Conservation (phyloP, 148 eudicot genomes). For the Polygonum aviculare region DNA sequence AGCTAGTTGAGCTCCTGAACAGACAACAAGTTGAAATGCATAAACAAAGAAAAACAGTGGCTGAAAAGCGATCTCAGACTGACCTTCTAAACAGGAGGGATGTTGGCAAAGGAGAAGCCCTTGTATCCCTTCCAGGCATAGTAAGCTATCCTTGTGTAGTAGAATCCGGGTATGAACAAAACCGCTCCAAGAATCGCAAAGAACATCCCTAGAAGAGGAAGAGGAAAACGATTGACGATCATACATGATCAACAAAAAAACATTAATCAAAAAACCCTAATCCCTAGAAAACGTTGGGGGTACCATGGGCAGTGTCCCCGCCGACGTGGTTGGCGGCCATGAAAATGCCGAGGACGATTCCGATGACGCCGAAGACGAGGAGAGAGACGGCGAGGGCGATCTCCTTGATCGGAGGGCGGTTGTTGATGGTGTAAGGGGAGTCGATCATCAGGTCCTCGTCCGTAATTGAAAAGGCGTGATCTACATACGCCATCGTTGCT, state of each 20-base stretch:
- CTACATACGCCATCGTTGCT: constrained; percentile 80
- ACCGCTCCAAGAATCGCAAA: constrained; percentile 75
- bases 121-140: constrained; percentile 96
- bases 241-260: too few relatives aligned
- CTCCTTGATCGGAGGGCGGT: constrained; percentile 79
- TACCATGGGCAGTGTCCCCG: constrained; percentile 88
- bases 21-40: background rate
- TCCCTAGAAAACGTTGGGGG: background rate
- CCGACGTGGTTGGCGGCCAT: constrained; percentile 74
- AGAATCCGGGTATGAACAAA: constrained; percentile 89
- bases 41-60: background rate
- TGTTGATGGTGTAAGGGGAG: constrained; percentile 44
- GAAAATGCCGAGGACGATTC: constrained; percentile 51
- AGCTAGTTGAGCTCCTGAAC: background rate
- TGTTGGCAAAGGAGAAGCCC: constrained; percentile 91
- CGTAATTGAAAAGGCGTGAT: constrained; percentile 86
- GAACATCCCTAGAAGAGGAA: constrained; percentile 47
- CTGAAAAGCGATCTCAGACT: background rate
- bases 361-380: constrained; percentile 67
- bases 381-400: constrained; percentile 85
- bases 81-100: constrained; percentile 76
- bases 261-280: background rate
- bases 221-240: background rate
- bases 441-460: constrained; percentile 93
- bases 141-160: constrained; percentile 94